Evolutionary conservation across 2,329 filamentous ascomycete genomes (phyloP), one percentile per base, ranked within the genome.

Genomic region (Epichloe gansuensis): DNA sequence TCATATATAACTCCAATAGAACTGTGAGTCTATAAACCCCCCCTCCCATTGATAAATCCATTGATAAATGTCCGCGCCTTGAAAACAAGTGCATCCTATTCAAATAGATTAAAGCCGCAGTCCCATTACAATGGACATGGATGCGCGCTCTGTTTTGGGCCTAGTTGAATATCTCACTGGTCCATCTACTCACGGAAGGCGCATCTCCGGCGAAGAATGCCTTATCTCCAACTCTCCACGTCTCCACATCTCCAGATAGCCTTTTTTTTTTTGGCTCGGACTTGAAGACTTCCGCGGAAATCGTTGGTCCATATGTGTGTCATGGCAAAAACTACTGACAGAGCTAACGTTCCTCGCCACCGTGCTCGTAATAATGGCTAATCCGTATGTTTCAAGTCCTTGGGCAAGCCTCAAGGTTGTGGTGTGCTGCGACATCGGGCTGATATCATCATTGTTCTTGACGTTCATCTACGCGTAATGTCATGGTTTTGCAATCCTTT

Each of bases 221-320:
- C 48, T 36, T 50, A 47, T 31, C 27, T 31, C 31, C 9, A 11
- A 31, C 31, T 52, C 50, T 43, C 8, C 31, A 31, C 9, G 15
- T 36, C 40, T 27, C 44, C 50, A 43, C 41, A 53, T 43, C 47
- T 35, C 47, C 27, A 52, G n/a, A n/a, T 36, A 17, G 17, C 27
- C 51, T 35, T 41, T 41, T 45, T 39, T 6, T 35, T 43, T 44
- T 5, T 39, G 15, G 4, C 35, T 27, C 21, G 27, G 36, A 38
- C n/a, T 42, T 47, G 31, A 25, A 47, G 47, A 53, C 25, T 50
- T 50, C 51, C 51, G 51, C 51, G 51, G 51, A 53, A 46, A 17
- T 15, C 27, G 21, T 40, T 41, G 27, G 48, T 27, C 6, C 11
- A 12, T 43, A 21, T 43, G 13, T 21, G 23, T 12, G 23, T 23